A percentile compares a stretch with the other conserved stretches of the same genome.
Conservation (phyloP, 306 rosid species). For the Vachellia collinsii region DNA sequence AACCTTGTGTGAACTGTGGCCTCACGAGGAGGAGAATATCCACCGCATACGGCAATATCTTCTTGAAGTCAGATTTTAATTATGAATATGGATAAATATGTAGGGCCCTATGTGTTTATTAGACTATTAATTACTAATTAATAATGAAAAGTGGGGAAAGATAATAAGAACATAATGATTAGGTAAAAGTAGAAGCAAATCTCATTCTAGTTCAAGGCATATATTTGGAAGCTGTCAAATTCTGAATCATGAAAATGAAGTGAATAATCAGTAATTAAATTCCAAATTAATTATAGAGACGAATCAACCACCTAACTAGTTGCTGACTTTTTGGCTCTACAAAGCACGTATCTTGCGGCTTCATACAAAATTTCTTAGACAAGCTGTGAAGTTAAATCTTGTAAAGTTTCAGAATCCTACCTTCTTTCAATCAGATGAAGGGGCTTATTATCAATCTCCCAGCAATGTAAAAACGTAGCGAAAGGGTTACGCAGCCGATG, state of each 20-base stretch:
- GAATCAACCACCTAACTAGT: not conserved
- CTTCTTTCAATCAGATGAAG: too few species aligned
- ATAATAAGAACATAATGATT: not conserved
- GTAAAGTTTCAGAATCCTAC: too few species aligned
- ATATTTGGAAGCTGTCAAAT: not conserved
- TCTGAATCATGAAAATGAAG: not conserved
- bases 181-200: not conserved
- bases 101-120: not conserved
- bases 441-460: too few species aligned
- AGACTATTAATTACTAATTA: too few species aligned
- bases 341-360: not conserved
- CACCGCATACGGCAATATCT: not conserved
- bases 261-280: not conserved
- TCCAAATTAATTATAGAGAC: not conserved
- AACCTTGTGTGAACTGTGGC: not conserved
- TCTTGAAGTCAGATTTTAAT: not conserved
- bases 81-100: not conserved
- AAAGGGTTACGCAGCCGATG: too few species aligned
- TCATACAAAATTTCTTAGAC: not conserved
- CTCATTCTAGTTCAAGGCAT: too few species aligned
- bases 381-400: too few species aligned
- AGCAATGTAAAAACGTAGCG: too few species aligned
- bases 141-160: not conserved
- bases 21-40: not conserved
- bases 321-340: not conserved